Conservation (phyloP, 2,329 filamentous ascomycete genomes). For the Cytospora chrysosperma region DNA sequence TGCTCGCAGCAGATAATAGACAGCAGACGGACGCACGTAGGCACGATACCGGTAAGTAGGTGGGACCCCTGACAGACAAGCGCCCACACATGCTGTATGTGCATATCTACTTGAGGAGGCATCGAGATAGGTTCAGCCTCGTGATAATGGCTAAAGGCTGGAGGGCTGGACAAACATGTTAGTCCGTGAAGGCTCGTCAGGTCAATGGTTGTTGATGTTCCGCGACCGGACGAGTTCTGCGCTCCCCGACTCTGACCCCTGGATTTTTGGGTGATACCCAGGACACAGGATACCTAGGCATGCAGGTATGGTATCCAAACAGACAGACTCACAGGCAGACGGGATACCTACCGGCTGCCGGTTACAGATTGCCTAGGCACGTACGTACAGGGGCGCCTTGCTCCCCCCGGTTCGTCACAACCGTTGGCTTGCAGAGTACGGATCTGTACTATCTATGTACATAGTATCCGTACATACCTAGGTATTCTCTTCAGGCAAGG, state of each 20-base stretch:
- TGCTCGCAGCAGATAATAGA: no score
- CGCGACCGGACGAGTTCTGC: background rate
- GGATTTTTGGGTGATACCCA: background rate
- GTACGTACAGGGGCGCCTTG: background rate
- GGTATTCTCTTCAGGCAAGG: background rate
- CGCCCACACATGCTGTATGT: background rate
- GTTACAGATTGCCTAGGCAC: no score
- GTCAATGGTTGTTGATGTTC: background rate
- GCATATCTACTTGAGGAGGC: background rate
- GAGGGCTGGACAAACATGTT: background rate
- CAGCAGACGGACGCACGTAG: background rate
- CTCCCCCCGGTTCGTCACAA: background rate
- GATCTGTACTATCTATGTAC: no score
- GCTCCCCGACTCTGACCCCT: slow-evolving; percentile 8
- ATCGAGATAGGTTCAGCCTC: background rate
- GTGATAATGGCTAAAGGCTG: background rate
- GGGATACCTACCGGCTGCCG: no score
- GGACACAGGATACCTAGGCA: background rate
- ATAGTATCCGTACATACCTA: no score
- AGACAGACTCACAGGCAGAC: no score
- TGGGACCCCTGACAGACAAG: background rate
- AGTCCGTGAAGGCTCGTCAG: no score
- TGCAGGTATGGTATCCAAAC: no score
- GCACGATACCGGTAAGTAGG: background rate
- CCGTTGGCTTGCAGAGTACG: background rate